Evolutionary conservation across 208 protist species (phyloP).

Genomic region (Trypanosoma avium): DNA sequence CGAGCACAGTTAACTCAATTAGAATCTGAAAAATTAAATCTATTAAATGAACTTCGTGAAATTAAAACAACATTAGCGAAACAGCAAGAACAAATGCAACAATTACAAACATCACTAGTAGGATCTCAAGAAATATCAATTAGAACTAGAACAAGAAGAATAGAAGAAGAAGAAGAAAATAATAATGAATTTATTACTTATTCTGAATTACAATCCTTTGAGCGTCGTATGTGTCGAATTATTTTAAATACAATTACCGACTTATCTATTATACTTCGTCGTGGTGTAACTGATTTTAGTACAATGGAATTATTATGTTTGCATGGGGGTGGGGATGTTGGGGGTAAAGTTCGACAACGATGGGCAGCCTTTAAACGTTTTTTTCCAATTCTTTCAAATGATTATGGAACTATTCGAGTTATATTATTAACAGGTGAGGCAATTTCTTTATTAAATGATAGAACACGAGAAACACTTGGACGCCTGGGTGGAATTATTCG

Average conservation of each 20-base stretch:
- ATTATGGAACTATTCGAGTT: conserved; percentile 36
- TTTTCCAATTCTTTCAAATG: conserved; percentile 54
- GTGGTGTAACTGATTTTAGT: conserved; percentile 64
- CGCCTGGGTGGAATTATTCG: conserved; percentile 49
- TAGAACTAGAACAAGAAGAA: neutral
- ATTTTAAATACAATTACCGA: conserved; percentile 20
- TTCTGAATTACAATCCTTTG: conserved; percentile 13
- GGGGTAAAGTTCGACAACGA: conserved; percentile 28
- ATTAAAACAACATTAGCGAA: conserved; percentile 12
- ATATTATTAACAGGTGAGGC: conserved; percentile 14
- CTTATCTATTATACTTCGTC: conserved; percentile 54
- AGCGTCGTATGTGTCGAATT: conserved; percentile 24
- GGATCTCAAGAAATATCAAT: neutral
- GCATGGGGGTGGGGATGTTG: conserved; percentile 9
- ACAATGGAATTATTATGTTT: conserved; percentile 54
- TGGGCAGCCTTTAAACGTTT: conserved; percentile 67
- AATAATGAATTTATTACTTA: neutral
- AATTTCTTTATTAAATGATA: neutral
- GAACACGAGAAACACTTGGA: conserved; percentile 20
- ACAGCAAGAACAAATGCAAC: conserved; percentile 11
- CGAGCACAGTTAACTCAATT: conserved; percentile 40
- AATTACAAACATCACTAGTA: conserved; percentile 9
- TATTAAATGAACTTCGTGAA: conserved; percentile 33
- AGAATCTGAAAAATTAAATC: conserved; percentile 45
- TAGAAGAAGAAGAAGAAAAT: neutral